Conservation (phyloP, 1,139 yeast genomes). For the Geotrichum candidum region DNA sequence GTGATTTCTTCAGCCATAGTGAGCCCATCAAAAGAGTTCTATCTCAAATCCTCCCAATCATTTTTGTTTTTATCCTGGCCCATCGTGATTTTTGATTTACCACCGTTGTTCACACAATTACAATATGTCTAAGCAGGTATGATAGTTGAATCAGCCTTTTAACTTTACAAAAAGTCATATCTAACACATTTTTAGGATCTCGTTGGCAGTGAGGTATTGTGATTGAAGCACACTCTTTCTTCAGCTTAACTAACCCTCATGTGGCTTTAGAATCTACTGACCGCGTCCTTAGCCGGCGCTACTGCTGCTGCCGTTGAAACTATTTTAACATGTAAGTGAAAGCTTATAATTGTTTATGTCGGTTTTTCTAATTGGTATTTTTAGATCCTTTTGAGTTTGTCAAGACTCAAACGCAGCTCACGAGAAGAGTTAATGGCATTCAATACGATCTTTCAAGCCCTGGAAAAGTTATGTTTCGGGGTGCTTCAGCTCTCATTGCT, state of each 20-base stretch:
- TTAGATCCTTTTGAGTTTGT: conserved; percentile 71
- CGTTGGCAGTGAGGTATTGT: not conserved
- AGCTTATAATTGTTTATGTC: not conserved
- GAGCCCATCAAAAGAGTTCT: not conserved
- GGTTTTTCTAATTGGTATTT: not conserved
- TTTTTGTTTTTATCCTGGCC: not conserved
- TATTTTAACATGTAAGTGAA: conserved; percentile 47
- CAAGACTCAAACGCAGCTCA: conserved; percentile 68
- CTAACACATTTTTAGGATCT: not conserved
- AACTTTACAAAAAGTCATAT: not conserved
- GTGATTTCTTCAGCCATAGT: not conserved
- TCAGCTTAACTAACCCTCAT: not conserved
- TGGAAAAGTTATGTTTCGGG: conserved; percentile 54
- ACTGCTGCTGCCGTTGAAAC: conserved; percentile 71
- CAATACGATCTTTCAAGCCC: conserved; percentile 36
- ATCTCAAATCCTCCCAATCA: not conserved
- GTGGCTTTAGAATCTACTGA: conserved; percentile 32
- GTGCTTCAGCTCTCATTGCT: conserved; percentile 71
- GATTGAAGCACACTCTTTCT: not conserved
- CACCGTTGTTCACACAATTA: not conserved
- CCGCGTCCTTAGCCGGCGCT: conserved; percentile 70
- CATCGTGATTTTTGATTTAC: not conserved
- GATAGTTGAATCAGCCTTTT: not conserved
- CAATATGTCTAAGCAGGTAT: not conserved
- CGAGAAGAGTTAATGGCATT: conserved; percentile 40